Percentiles rank a stretch among this genome's conserved stretches.
Evolutionary conservation across 2,329 filamentous ascomycete genomes (phyloP).

Genomic region (Sphaerulina vaccinii): DNA sequence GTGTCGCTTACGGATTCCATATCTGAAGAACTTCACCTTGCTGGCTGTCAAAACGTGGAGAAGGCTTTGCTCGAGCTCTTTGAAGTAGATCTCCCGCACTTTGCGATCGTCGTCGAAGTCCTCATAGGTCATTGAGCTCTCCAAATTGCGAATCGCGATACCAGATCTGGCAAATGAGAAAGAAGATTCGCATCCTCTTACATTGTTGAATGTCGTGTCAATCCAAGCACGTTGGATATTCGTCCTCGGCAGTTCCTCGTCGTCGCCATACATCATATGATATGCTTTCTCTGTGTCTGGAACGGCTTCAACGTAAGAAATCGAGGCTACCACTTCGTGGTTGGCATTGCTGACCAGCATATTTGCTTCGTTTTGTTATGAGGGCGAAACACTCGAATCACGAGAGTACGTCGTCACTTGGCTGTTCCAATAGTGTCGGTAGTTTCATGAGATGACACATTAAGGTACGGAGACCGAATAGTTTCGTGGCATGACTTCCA

Average conservation of each 20-base stretch:
- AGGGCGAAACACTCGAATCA: no score
- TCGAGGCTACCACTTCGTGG: not conserved
- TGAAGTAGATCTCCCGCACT: slow-evolving; percentile 11
- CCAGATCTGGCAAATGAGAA: not conserved
- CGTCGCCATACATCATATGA: slow-evolving; percentile 15
- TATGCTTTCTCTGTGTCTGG: slow-evolving; percentile 9
- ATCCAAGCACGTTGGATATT: slow-evolving; percentile 7
- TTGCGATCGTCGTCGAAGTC: slow-evolving; percentile 9
- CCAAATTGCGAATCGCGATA: not conserved
- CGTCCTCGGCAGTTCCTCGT: slow-evolving; percentile 1
- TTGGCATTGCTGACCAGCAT: no score
- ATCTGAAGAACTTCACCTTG: slow-evolving; percentile 12
- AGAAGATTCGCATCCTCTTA: not conserved
- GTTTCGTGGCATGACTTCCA: no score
- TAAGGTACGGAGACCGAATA: no score
- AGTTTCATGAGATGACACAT: no score
- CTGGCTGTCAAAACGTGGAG: not conserved
- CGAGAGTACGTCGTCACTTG: no score
- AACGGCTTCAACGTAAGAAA: slow-evolving; percentile 5
- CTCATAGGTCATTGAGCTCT: slow-evolving; percentile 4
- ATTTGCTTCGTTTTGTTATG: no score
- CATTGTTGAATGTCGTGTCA: slow-evolving; percentile 6
- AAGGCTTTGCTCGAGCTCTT: slow-evolving; percentile 8
- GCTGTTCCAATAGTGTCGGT: no score
- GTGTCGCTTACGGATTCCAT: slow-evolving; percentile 13